phyloP scores from a whole-genome alignment of 352 stramenopile species.

The Phytophthora agathidicida region DNA sequence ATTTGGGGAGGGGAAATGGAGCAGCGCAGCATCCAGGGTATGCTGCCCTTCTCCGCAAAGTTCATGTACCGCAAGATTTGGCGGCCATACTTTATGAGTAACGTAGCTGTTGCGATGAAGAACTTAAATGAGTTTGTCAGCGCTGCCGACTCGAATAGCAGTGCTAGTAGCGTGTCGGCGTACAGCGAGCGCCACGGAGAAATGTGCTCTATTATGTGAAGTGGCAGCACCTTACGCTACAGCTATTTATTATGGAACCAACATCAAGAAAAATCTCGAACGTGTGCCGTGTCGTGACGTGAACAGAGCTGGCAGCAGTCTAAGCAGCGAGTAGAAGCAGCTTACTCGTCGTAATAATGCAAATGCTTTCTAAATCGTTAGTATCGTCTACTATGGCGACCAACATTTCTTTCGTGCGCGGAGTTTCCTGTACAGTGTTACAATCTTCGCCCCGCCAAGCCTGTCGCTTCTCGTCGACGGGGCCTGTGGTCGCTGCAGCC shows the following conservation, averaged over 20 bases:
- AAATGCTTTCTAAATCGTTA: constrained; percentile 12
- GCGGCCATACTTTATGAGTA: constrained; percentile 82
- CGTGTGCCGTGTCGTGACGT: constrained; percentile 30
- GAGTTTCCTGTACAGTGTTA: no score
- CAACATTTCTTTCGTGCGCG: no score
- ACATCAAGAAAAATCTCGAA: constrained; percentile 25
- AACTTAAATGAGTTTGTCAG: constrained; percentile 78
- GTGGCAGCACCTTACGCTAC: constrained; percentile 6
- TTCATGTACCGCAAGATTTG: constrained; percentile 89
- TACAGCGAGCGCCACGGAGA: constrained; percentile 42
- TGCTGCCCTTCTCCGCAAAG: constrained; percentile 77
- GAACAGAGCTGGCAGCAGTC: constrained; percentile 20
- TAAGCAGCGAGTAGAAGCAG: constrained; percentile 27
- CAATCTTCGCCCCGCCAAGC: no score
- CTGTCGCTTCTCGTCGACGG: no score
- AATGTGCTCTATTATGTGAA: constrained; percentile 47
- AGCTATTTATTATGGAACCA: constrained; percentile 49
- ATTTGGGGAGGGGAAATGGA: constrained; percentile 81
- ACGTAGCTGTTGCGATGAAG: constrained; percentile 81
- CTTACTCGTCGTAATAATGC: constrained; percentile 24
- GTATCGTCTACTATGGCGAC: no score
- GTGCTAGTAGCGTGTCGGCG: constrained; percentile 19
- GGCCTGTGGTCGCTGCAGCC: no score
- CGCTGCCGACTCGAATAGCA: constrained; percentile 24
- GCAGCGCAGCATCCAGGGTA: constrained; percentile 66